Evolutionary conservation across 2,329 filamentous ascomycete genomes (phyloP).

Genomic region (Phialophora expanda): DNA sequence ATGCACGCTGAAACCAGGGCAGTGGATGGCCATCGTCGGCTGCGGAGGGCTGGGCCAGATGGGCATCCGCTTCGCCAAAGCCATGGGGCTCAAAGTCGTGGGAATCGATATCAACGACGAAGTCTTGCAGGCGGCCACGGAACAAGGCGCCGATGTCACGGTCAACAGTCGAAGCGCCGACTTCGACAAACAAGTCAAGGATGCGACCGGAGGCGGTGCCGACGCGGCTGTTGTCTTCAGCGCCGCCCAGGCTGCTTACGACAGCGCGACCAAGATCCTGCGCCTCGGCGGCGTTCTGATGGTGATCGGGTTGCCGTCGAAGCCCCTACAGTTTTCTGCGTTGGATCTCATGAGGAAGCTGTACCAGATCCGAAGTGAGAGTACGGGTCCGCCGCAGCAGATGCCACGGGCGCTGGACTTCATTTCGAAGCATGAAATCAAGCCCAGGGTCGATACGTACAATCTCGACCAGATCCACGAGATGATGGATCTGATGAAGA

Average conservation of each 20-base stretch:
- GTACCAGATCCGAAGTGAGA: background rate
- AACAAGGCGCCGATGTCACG: background rate
- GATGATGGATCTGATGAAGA: constrained; percentile 30
- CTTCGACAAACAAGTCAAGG: constrained; percentile 32
- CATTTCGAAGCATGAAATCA: background rate
- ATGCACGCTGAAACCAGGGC: constrained; percentile 22
- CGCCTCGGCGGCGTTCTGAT: constrained; percentile 13
- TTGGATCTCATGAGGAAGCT: background rate
- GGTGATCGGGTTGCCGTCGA: background rate
- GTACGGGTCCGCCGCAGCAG: background rate
- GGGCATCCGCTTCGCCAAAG: constrained; percentile 42
- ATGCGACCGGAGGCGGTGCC: constrained; percentile 18
- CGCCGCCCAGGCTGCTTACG: constrained; percentile 26
- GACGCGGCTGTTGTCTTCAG: constrained; percentile 28
- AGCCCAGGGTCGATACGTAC: constrained; percentile 9
- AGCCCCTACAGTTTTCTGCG: background rate
- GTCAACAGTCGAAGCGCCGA: background rate
- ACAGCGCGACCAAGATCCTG: constrained; percentile 25
- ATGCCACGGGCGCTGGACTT: background rate
- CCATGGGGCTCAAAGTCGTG: constrained; percentile 28
- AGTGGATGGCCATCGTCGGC: constrained; percentile 38
- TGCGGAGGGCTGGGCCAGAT: constrained; percentile 40
- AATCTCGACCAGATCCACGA: constrained; percentile 28
- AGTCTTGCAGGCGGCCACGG: background rate
- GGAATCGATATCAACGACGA: constrained; percentile 40